Conservation (phyloP, 495 filamentous ascomycete species). For the Cercophora sp. region DNA sequence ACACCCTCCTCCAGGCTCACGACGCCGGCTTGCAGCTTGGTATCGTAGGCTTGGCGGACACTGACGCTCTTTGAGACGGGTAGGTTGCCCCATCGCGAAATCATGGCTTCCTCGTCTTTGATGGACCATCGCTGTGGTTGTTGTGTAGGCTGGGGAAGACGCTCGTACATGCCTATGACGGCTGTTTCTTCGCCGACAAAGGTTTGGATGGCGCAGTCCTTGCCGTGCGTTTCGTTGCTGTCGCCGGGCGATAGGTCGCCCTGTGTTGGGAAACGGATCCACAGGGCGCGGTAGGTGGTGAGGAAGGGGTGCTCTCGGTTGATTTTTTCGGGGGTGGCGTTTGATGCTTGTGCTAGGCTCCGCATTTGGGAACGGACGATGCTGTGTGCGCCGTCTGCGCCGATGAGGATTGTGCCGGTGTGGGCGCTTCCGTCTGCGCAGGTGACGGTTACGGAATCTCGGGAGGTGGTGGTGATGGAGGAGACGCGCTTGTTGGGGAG, state of each 20-base stretch:
- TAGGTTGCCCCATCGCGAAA: slow-evolving; percentile 28
- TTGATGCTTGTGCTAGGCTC: slow-evolving; percentile 31
- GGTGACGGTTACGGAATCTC: slow-evolving; percentile 22
- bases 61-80: slow-evolving; percentile 30
- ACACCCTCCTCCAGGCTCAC: slow-evolving; percentile 38
- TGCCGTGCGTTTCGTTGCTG: slow-evolving; percentile 17
- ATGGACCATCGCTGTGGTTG: slow-evolving; percentile 36
- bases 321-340: slow-evolving; percentile 45
- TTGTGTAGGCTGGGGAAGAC: slow-evolving; percentile 36
- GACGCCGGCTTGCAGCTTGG: slow-evolving; percentile 19
- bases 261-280: slow-evolving; percentile 10
- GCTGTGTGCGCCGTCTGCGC: slow-evolving; percentile 49
- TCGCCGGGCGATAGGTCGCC: slow-evolving; percentile 15
- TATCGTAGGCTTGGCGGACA: slow-evolving; percentile 33
- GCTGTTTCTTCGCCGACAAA: slow-evolving; percentile 22
- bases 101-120: slow-evolving; percentile 29
- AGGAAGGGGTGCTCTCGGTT: slow-evolving; percentile 49
- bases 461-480: slow-evolving; percentile 15
- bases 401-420: slow-evolving; percentile 44
- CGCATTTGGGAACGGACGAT: slow-evolving; percentile 41
- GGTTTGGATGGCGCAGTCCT: slow-evolving; percentile 19
- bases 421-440: slow-evolving; percentile 36
- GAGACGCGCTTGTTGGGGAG: slow-evolving; percentile 28
- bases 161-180: slow-evolving; percentile 40
- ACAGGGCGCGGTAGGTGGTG: slow-evolving; percentile 23